phyloP scores from a whole-genome alignment of 495 filamentous ascomycete genomes.

The Barbatosphaeria neglecta region DNA sequence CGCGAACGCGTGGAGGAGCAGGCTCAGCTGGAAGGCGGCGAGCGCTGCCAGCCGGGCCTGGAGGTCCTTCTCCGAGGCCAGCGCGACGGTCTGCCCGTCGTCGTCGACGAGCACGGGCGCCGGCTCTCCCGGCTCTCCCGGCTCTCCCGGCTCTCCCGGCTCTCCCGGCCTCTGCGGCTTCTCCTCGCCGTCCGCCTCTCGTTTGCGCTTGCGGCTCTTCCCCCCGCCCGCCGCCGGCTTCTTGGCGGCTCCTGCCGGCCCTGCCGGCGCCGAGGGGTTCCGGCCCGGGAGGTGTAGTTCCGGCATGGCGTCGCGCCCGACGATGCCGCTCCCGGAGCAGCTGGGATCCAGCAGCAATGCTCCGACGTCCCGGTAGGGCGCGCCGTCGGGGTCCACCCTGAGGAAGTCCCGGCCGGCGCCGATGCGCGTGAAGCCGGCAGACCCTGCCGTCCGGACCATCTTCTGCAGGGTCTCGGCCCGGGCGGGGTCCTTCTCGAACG shows the following conservation, averaged over 20 bases:
- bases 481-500: constrained; percentile 56
- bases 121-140: too few relatives aligned
- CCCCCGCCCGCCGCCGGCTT: neutral
- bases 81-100: constrained; percentile 29
- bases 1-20: constrained; percentile 69
- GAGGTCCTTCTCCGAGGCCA: constrained; percentile 30
- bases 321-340: constrained; percentile 89
- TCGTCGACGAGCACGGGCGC: constrained; percentile 37
- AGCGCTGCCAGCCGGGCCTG: constrained; percentile 54
- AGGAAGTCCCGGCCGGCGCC: constrained; percentile 70
- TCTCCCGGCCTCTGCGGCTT: too few relatives aligned
- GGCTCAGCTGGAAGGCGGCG: constrained; percentile 62
- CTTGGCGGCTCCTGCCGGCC: constrained; percentile 9
- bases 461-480: constrained; percentile 63
- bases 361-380: constrained; percentile 46
- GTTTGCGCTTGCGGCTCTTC: constrained; percentile 35
- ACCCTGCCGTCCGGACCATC: constrained; percentile 71
- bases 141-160: too few relatives aligned
- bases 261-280: constrained; percentile 20
- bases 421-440: constrained; percentile 49
- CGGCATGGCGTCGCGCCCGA: constrained; percentile 69
- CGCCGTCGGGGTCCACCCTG: constrained; percentile 46
- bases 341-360: constrained; percentile 81
- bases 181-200: constrained; percentile 16
- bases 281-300: constrained; percentile 42